These are phyloP conservation scores for Kalmusia sp. DNA, from an alignment of 2,329 filamentous ascomycete species.

Conservation along the genomic window DNA sequence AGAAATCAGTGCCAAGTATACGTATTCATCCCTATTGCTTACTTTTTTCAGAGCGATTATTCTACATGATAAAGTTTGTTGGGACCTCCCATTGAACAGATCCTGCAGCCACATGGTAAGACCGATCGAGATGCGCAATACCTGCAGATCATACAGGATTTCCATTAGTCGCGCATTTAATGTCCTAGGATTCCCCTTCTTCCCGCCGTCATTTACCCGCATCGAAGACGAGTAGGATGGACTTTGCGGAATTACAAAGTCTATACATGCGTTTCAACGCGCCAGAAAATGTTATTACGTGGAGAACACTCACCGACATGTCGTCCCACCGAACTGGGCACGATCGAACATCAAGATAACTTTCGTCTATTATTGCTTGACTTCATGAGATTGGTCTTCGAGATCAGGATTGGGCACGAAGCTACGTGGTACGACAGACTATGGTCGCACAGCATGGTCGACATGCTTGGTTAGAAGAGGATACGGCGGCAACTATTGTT, in stretches of 20 bases:
- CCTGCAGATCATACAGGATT: slow-evolving; percentile 19
- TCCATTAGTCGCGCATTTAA: slow-evolving; percentile 8
- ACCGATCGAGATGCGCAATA: slow-evolving; percentile 19
- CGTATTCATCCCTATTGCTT: not conserved
- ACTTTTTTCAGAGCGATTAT: not conserved
- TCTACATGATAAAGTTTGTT: slow-evolving; percentile 7
- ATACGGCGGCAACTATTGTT: not conserved
- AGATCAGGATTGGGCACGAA: slow-evolving; percentile 1
- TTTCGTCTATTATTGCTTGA: not conserved
- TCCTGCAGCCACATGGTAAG: slow-evolving; percentile 6
- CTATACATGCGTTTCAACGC: slow-evolving; percentile 5
- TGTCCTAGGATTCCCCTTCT: slow-evolving; percentile 8
- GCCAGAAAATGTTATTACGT: not conserved
- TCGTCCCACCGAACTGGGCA: slow-evolving; percentile 4
- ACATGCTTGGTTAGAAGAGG: slow-evolving; percentile 17
- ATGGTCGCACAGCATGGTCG: slow-evolving; percentile 12
- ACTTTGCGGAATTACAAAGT: slow-evolving; percentile 10
- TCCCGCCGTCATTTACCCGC: slow-evolving; percentile 17
- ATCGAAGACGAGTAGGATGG: slow-evolving; percentile 5
- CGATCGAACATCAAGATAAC: not conserved
- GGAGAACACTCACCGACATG: slow-evolving; percentile 13
- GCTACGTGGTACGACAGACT: slow-evolving; percentile 16
- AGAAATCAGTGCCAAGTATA: not conserved
- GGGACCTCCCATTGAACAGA: slow-evolving; percentile 7
- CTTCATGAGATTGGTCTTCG: not conserved